Base-by-base conservation (phyloP, 805 yeast species). In the Candida loeiensis region DNA sequence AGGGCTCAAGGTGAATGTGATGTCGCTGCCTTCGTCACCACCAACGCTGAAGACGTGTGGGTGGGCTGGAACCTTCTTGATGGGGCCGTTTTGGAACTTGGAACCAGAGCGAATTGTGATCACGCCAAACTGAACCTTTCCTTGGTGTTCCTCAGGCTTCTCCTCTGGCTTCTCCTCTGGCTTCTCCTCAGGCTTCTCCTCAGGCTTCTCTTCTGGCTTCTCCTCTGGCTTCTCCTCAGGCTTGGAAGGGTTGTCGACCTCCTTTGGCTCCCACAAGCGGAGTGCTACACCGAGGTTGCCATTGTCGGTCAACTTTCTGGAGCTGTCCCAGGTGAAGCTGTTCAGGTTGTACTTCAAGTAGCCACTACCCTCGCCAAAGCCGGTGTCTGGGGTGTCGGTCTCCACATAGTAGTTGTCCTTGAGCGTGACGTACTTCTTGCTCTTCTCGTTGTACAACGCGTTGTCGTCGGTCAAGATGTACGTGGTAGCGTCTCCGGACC, bases 31-130 rank as follows among this genome's bases (percentile, higher is more conserved):
- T 14, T 56, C 57, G 22, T 34, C 14, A 5, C 66, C 67, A 14
- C 66, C 69, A 24, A 63, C 64, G 6, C 60, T 46, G 45, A 62
- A 63, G 3, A 61, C 66, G 36, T 59, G 64, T 6, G 58, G 57
- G 49, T 63, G 66, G 2, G 55, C 41, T 6, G 44, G 47, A 11
- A 57, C 66, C 46, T 59, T 59, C 43, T 49, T 58, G 47, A 59
- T 55, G 2, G 54, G 37, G 7, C 46, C 36, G 47, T 55, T 43
- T 38, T 61, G 61, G 47, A 61, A 53, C 14, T 46, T 34, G 3
- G 59, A 36, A 4, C 64, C 66, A 3, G 63, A 51, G 39, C 44
- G 49, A 28, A 50, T 52, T 25, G 58, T 51, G 19, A 50, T 29
- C 21, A 59, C 44, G 4, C 53, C 55, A 27, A 55, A 54, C 36